Evolutionary conservation across 331 rosid genomes (phyloP), one percentile per base, ranked within the genome.

Genomic region (Pyrus hybrid): DNA sequence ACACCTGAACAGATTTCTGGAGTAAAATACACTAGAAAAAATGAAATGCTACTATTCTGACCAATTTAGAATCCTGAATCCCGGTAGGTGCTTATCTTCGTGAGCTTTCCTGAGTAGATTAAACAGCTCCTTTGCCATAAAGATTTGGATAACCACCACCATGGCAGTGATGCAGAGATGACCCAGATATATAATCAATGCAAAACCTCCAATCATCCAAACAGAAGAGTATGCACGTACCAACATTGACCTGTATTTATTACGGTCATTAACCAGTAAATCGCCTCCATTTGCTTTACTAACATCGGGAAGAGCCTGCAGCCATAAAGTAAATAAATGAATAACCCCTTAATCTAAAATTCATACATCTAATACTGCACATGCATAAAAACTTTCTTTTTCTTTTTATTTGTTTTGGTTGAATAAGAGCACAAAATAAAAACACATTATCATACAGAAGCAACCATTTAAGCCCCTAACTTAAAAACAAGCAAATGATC

Each of bases 181-280:
- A 57, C 99, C 99, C 89, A 90, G 69, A 70, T 92, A 92, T 61
- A 95, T 88, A 62, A 87, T 80, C 49, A 92, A 78, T 3, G 68
- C 93, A 89, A 95, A 95, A 51, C 99, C 96, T 73, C 93, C 99
- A 78, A 95, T 95, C 99, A 95, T 95, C 99, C 99, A 95, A 76
- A 95, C 26, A 14, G 98, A 78, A 68, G 99, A 95, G 83, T 87
- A 83, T 43, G 97, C 87, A 68, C 99, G 96, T 73, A 90, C 87
- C 89, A 70, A 80, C 97, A 95, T 89, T 53, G 98, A 85, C 81
- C 80, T 91, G 91, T 95, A 95, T 80, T 95, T 95, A 82, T 88
- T 88, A 67, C 75, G 77, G 77, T 95, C 99, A 80, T 95, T 8
- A 77, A 90, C 97, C 80, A 95, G 99, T 73, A 95, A 84, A 78